Percentiles rank a stretch among this genome's conserved stretches.
phyloP scores from a whole-genome alignment of 2,329 filamentous ascomycete genomes.

The Pseudocercospora eumusae region DNA sequence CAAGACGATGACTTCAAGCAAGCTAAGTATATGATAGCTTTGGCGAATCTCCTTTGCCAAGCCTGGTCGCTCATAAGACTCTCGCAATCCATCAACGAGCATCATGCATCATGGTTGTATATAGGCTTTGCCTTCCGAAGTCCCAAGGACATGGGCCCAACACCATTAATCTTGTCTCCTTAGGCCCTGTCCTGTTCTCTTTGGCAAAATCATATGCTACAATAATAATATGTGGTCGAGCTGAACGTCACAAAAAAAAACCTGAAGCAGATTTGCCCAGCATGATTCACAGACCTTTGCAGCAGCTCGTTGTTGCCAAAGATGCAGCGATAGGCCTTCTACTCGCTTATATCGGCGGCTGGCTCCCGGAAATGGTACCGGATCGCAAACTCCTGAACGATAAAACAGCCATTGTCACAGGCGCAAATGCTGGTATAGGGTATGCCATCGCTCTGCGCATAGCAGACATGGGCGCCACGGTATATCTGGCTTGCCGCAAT shows the following conservation, averaged over 20 bases:
- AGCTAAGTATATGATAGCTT: background rate
- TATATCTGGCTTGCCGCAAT: constrained; percentile 6
- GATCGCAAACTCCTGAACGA: constrained; percentile 12
- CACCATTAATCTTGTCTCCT: background rate
- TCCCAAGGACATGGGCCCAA: background rate
- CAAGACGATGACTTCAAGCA: background rate
- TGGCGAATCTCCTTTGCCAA: background rate
- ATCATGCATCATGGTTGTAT: background rate
- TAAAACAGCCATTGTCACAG: constrained; percentile 23
- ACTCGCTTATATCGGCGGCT: constrained; percentile 6
- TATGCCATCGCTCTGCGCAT: constrained; percentile 17
- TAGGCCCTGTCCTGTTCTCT: no score
- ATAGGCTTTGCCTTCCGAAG: constrained; percentile 1
- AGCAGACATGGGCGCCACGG: constrained; percentile 12
- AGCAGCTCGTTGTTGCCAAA: background rate
- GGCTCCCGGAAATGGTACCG: constrained; percentile 7
- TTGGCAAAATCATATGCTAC: no score
- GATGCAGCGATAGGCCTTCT: background rate
- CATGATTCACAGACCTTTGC: background rate
- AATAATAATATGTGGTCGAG: background rate
- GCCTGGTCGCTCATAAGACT: background rate
- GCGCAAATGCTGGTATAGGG: constrained; percentile 23
- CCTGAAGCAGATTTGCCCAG: background rate
- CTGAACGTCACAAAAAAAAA: background rate
- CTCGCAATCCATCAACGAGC: background rate